Conservation (phyloP, 306 rosid genomes). For the Dryas octopetala region DNA sequence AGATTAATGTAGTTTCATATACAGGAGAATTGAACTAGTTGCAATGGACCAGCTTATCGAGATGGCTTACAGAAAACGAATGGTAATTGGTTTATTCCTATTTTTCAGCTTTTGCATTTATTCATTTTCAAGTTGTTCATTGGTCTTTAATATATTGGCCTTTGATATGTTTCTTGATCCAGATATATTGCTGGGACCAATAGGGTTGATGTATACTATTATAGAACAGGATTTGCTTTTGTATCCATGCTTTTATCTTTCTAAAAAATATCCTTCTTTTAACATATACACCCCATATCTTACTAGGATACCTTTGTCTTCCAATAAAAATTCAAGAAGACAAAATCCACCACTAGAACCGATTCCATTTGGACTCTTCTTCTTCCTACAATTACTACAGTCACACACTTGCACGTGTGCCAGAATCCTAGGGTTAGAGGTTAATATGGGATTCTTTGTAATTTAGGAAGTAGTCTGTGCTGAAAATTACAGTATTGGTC, state of each 20-base stretch:
- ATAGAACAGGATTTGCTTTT: neutral
- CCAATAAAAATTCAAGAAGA: too few species aligned
- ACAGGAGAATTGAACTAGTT: slow-evolving; percentile 73
- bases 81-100: slow-evolving; percentile 52
- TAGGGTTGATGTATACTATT: neutral
- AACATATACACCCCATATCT: neutral
- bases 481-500: too few species aligned
- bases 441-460: neutral
- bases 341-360: too few species aligned
- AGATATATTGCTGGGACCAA: neutral
- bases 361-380: neutral
- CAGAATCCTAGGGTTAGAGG: neutral
- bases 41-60: slow-evolving; percentile 84
- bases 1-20: slow-evolving; percentile 29
- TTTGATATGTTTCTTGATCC: neutral
- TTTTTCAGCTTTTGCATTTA: slow-evolving; percentile 12
- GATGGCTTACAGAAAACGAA: slow-evolving; percentile 70
- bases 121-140: neutral
- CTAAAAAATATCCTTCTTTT: neutral
- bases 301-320: neutral
- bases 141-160: neutral
- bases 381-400: neutral
- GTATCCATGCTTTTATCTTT: neutral
- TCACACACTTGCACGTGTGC: too few species aligned
- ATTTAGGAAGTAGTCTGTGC: neutral